These are phyloP conservation scores for Didymella segeticola DNA, from an alignment of 2,329 filamentous ascomycete species.

Conservation along the genomic window DNA sequence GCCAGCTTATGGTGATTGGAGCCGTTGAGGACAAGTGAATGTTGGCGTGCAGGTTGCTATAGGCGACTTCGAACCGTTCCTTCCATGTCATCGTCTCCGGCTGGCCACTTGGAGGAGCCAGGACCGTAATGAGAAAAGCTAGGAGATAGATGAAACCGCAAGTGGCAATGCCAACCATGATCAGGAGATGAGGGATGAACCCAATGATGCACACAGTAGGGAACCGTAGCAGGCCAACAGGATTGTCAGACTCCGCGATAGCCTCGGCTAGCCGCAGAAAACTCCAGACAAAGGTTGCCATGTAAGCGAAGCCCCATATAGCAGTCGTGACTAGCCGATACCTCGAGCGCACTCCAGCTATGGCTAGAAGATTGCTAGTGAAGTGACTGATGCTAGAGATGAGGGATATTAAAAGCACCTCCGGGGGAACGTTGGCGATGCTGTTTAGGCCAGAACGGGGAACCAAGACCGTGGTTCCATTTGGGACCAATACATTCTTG, in stretches of 20 bases:
- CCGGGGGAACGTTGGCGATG: conserved; percentile 85
- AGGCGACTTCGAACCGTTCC: conserved; percentile 73
- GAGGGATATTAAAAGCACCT: conserved; percentile 84
- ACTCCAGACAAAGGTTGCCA: conserved; percentile 83
- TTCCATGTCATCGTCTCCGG: conserved; percentile 54
- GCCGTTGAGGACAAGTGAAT: conserved; percentile 73
- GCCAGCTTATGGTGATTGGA: conserved; percentile 76
- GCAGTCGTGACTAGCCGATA: conserved; percentile 86
- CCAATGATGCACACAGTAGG: conserved; percentile 95
- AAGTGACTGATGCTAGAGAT: conserved; percentile 90
- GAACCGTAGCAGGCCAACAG: conserved; percentile 78
- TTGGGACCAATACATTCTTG: conserved; percentile 48
- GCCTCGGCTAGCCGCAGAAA: conserved; percentile 56
- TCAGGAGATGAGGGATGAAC: conserved; percentile 91
- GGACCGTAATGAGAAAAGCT: conserved; percentile 76
- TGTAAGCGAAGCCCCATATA: conserved; percentile 89
- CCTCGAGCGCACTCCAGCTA: conserved; percentile 78
- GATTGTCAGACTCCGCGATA: conserved; percentile 51
- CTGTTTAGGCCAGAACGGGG: conserved; percentile 70
- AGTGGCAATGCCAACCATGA: conserved; percentile 76
- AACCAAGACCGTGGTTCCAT: conserved; percentile 53
- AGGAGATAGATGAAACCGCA: conserved; percentile 80
- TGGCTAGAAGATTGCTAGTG: conserved; percentile 80
- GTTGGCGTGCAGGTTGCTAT: conserved; percentile 91
- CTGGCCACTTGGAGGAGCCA: conserved; percentile 65